A percentile compares a stretch with the other conserved stretches of the same genome.
Conservation (phyloP, 805 yeast species). For the Saccharomycopsis sp. region DNA sequence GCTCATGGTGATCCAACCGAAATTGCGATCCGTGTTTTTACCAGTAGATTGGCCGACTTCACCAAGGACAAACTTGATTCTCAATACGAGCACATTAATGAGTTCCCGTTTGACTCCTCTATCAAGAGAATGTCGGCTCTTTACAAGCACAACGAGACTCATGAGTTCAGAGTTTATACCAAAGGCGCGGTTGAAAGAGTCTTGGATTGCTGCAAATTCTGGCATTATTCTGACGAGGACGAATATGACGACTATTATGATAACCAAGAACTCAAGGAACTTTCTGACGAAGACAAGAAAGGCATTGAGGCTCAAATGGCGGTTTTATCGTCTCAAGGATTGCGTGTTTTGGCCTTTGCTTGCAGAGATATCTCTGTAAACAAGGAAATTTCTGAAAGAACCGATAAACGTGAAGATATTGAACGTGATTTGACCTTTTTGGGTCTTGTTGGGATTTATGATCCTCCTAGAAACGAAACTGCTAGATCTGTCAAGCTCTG, state of each 20-base stretch:
- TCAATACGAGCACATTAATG: constrained; percentile 42
- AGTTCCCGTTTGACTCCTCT: constrained; percentile 71
- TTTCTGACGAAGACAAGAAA: constrained; percentile 36
- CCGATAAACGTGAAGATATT: constrained; percentile 36
- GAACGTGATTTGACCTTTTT: constrained; percentile 51
- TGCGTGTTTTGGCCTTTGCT: constrained; percentile 71
- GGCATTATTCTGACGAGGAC: constrained; percentile 36
- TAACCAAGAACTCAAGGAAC: constrained; percentile 27
- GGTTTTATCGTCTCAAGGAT: constrained; percentile 55
- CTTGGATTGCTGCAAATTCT: constrained; percentile 45
- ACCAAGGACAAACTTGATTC: constrained; percentile 40
- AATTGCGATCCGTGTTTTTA: constrained; percentile 77
- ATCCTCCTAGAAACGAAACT: constrained; percentile 72
- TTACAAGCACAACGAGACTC: constrained; percentile 33
- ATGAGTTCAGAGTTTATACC: constrained; percentile 37
- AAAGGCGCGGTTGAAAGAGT: constrained; percentile 78
- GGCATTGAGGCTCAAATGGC: constrained; percentile 51
- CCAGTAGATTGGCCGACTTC: constrained; percentile 48
- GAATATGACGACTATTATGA: constrained; percentile 20
- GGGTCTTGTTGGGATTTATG: constrained; percentile 73
- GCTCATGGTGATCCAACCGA: constrained; percentile 90
- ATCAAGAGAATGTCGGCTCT: constrained; percentile 68
- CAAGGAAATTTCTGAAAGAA: constrained; percentile 28
- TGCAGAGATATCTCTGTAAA: constrained; percentile 30
- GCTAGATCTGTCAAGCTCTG: constrained; percentile 57